Evolutionary conservation across 1,139 yeast genomes (phyloP), one percentile per base, ranked within the genome.

Genomic region (Tardiomyces depauwii): DNA sequence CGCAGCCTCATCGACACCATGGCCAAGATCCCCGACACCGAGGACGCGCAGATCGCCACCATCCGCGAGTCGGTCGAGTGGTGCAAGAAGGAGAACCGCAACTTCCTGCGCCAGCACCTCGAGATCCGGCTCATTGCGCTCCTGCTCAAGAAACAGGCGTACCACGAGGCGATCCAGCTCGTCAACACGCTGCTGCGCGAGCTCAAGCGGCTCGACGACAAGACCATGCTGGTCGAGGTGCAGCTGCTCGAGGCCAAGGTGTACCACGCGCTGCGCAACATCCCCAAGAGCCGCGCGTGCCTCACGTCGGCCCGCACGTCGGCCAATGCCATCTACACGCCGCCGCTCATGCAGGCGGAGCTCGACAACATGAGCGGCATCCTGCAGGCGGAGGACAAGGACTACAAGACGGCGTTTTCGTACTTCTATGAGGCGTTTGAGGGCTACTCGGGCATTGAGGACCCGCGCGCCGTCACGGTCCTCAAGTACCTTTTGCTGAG

Each of bases 381-480:
- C 48, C 74, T 93, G 54, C 95, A 91, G 66, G 95, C 97, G 32
- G 97, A 93, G 65, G 98, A 93, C 58, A 85, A 85, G 63, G 99
- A 93, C 65, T 93, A 86, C 69, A 85, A 87, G 62, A 93, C 98
- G 6, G 96, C 97, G 10, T 93, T 78, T 60, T 88, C 97, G 5
- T 91, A 91, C 66, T 91, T 91, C 59, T 89, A 79, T 62, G 98
- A 91, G 67, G 82, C 96, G 30, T 88, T 91, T 60, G 98, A 91
- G 65, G 93, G 93, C 33, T 91, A 77, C 66, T 71, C 77, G 47
- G 68, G 75, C 12, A 72, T 68, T 47, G 68, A 67, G 44, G 85
- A 82, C 54, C 71, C 74, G 10, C 76, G 78, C 53, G 82, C 95
- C 1, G 76, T 87, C 45, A 78, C 77, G 53, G 91, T 87, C 27